phyloP scores from a whole-genome alignment of 1,139 yeast species.

The Blastobotrys persicus region DNA sequence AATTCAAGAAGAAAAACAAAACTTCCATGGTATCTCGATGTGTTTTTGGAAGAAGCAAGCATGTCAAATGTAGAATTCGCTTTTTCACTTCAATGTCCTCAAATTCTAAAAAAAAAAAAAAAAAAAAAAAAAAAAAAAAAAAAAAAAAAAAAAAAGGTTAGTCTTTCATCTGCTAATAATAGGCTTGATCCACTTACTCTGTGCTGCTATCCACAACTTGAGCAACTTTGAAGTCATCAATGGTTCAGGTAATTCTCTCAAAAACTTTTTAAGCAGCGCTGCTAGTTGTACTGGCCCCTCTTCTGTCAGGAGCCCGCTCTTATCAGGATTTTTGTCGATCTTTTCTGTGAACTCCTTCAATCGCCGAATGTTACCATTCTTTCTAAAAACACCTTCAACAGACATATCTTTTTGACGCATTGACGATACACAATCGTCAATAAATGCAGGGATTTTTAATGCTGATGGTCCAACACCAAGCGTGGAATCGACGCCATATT shows the following conservation, averaged over 20 bases:
- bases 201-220: conserved; percentile 79
- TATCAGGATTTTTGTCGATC: conserved; percentile 72
- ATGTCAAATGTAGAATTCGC: conserved; percentile 63
- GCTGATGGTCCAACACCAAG: conserved; percentile 79
- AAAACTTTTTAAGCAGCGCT: conserved; percentile 85
- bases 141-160: too few species aligned
- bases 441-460: conserved; percentile 75
- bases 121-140: background rate
- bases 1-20: conserved; percentile 76
- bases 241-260: conserved; percentile 92
- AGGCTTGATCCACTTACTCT: conserved; percentile 39
- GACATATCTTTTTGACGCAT: conserved; percentile 93
- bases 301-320: conserved; percentile 65
- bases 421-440: conserved; percentile 82
- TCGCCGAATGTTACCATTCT: conserved; percentile 90
- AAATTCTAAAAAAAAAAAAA: conserved; percentile 25
- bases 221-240: conserved; percentile 73
- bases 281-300: conserved; percentile 93
- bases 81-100: conserved; percentile 50
- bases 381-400: conserved; percentile 93
- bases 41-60: conserved; percentile 75
- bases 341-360: conserved; percentile 70
- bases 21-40: conserved; percentile 89
- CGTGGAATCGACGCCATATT: conserved; percentile 82
- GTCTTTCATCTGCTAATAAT: too few species aligned